A percentile compares a stretch with the other conserved stretches of the same genome.
phyloP scores from a whole-genome alignment of 2,329 filamentous ascomycete genomes.

The Beauveria bassiana region DNA sequence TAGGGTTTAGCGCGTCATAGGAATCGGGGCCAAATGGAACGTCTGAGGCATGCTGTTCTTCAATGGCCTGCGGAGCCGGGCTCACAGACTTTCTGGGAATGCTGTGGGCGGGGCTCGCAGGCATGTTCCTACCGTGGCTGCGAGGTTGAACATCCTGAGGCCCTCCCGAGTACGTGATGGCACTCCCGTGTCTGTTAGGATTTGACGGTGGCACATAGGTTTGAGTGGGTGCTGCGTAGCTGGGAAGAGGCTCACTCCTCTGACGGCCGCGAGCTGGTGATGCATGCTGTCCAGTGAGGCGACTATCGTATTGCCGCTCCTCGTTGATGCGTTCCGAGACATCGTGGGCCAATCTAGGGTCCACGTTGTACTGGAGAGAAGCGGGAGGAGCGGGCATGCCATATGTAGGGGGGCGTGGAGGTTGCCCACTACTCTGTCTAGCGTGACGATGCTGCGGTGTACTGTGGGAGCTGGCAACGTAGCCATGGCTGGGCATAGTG shows the following conservation, averaged over 20 bases:
- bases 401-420: conserved; percentile 26
- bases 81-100: conserved; percentile 68
- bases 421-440: conserved; percentile 14
- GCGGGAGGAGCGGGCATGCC: conserved; percentile 42
- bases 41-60: conserved; percentile 46
- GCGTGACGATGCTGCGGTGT: conserved; percentile 19
- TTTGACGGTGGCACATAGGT: conserved; percentile 34
- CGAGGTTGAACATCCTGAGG: conserved; percentile 18
- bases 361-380: conserved; percentile 53
- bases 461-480: conserved; percentile 11
- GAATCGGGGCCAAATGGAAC: conserved; percentile 69
- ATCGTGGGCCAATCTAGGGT: conserved; percentile 47
- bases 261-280: conserved; percentile 36
- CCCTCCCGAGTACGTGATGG: conserved; percentile 29
- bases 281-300: conserved; percentile 34
- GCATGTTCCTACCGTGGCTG: conserved; percentile 31
- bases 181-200: conserved; percentile 33
- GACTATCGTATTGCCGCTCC: conserved; percentile 40
- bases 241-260: conserved; percentile 23
- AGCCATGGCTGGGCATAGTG: conserved; percentile 12
- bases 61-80: conserved; percentile 50
- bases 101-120: conserved; percentile 41
- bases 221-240: conserved; percentile 22
- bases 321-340: conserved; percentile 51
- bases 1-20: conserved; percentile 65